Evolutionary conservation across 257 asterid species (phyloP).

Genomic region (Solanum bulbocastanum): DNA sequence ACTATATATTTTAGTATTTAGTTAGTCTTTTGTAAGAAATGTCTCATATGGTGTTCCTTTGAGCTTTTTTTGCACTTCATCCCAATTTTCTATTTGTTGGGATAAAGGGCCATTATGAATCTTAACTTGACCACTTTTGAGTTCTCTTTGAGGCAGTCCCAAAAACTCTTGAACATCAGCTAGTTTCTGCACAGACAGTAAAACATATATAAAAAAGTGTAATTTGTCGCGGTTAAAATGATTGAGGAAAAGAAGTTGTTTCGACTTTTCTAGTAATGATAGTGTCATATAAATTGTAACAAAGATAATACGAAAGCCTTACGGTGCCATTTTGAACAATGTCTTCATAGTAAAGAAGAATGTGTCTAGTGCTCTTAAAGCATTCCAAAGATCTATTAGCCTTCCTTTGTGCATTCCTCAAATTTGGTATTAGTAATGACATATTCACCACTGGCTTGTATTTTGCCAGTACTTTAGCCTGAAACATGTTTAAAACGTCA

Average conservation of each 20-base stretch:
- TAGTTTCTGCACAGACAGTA: constrained; percentile 41
- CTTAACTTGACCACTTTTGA: constrained; percentile 62
- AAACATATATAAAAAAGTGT: not conserved
- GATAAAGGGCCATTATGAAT: constrained; percentile 60
- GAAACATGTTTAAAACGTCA: constrained; percentile 1
- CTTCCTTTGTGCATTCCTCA: constrained; percentile 27
- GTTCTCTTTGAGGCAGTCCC: constrained; percentile 50
- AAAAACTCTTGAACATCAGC: constrained; percentile 62
- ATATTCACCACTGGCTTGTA: constrained; percentile 57
- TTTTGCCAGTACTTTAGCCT: constrained; percentile 70
- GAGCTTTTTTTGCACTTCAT: constrained; percentile 34
- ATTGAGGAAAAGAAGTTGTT: not conserved
- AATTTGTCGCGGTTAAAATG: not conserved
- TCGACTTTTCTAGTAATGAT: no score
- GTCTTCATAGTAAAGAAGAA: constrained; percentile 70
- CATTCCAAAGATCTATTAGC: constrained; percentile 39
- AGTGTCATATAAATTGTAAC: not conserved
- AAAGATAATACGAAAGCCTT: not conserved
- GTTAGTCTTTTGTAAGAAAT: constrained; percentile 24
- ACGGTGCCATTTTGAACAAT: constrained; percentile 47
- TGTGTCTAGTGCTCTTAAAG: constrained; percentile 57
- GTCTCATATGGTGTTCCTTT: constrained; percentile 49
- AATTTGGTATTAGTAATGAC: constrained; percentile 29
- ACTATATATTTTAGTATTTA: not conserved
- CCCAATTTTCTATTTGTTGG: constrained; percentile 42